Evolutionary conservation across 2,329 filamentous ascomycete species (phyloP).

Genomic region (Epichloe festucae): DNA sequence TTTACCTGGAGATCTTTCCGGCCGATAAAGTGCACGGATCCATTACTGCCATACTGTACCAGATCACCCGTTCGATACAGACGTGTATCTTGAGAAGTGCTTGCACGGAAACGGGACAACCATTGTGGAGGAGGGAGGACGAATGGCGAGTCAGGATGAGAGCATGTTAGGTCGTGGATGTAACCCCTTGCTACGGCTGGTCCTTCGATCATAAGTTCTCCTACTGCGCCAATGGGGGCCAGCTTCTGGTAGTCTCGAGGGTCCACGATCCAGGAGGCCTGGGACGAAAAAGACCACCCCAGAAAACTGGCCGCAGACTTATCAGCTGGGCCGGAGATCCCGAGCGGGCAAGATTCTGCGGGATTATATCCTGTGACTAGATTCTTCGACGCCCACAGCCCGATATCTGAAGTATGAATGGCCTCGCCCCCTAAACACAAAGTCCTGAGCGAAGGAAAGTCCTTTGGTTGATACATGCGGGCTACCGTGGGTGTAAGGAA

Average conservation of each 20-base stretch:
- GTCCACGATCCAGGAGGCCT: not conserved
- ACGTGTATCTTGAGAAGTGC: not conserved
- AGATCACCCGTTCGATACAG: conserved; percentile 13
- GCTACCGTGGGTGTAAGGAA: conserved; percentile 6
- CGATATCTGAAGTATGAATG: conserved; percentile 18
- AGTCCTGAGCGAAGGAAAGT: conserved; percentile 6
- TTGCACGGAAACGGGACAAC: too few species aligned
- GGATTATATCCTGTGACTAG: conserved; percentile 30
- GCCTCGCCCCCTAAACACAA: conserved; percentile 14
- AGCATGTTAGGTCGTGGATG: conserved; percentile 31
- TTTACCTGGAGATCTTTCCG: conserved; percentile 29
- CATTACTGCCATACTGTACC: conserved; percentile 18
- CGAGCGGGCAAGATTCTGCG: conserved; percentile 8
- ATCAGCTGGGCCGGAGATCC: conserved; percentile 12
- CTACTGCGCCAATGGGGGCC: not conserved
- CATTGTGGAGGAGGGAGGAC: too few species aligned
- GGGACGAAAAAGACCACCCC: not conserved
- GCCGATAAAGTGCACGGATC: conserved; percentile 10
- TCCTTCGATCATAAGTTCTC: conserved; percentile 16
- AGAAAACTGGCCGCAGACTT: not conserved
- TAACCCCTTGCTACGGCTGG: conserved; percentile 40
- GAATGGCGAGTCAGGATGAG: not conserved
- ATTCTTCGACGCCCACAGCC: conserved; percentile 8
- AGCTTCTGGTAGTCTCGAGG: not conserved
- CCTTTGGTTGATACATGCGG: not conserved